Evolutionary conservation across 345 rosid genomes (phyloP), one percentile per base, ranked within the genome.

Genomic region (rapeseed (Brassica napus)): DNA sequence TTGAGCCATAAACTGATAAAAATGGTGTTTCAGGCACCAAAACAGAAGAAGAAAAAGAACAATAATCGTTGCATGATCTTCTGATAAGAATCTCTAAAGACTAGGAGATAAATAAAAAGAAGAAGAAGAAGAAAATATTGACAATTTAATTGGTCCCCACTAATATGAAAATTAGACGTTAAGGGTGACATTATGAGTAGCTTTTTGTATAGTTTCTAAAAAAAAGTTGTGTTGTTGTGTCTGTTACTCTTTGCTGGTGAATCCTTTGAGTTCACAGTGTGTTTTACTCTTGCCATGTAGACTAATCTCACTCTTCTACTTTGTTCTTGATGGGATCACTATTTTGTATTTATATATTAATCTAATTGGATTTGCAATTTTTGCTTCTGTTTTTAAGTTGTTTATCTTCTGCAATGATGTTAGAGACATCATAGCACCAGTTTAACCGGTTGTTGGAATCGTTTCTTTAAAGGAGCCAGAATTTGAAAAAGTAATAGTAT

Each of bases 11-110:
- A 28, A 28, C 30, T 28, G 30, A 92, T 92, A 82, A 90, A 82
- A 81, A 94, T 92, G 32, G 96, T 90, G 76, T 94, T 92, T 71
- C 92, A 92, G 82, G 94, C 96, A n/a, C 97, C 94, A 4, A 92
- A 89, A 72, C 88, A 86, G 80, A 88, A 90, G 92, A 92, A 92
- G 81, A 92, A 92, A 88, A 85, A 79, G 75, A 76, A 71, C 66
- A 92, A 87, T 84, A 88, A 85, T 31, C 89, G 85, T 55, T 92
- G 85, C 16, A 10, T 7, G 10, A 84, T 92, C 79, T 87, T 92
- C 92, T 92, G 86, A 89, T 79, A 42, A 11, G 8, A 62, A 26
- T 11, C 30, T 16, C n/a, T 68, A 26, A 62, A 76, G 64, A 55
- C 65, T 35, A 65, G 11, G 11, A 10, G 81, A 59, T 70, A 47